Evolutionary conservation across 225 moss, liverwort and hornwort genomes (phyloP), one percentile per base, ranked within the genome.

Genomic region (Sphagnum tenellum): DNA sequence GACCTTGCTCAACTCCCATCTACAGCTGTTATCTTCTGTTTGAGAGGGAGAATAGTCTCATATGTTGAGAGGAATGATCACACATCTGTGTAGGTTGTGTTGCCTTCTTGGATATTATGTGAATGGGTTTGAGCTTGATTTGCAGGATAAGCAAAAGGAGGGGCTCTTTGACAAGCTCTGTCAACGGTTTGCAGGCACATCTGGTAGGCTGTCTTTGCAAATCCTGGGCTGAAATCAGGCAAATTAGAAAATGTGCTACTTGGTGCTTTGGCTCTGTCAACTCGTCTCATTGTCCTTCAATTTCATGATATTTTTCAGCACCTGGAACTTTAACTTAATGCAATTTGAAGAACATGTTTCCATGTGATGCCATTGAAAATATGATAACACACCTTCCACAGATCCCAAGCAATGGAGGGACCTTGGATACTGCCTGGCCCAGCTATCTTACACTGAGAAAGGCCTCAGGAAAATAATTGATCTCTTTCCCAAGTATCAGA

Each of bases 141-240:
- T 29, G 29, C 96, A 96, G 96, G 86, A 79, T 75, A 98, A 89
- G 81, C 98, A 98, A 71, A 82, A 89, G 75, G 98, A 93, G 74
- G 93, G 89, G 53, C 84, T 98, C 12, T 74, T 98, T 71, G 98
- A 98, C 70, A 98, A 93, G 66, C 82, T 98, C 48, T 93, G 93
- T 80, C 81, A 82, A 68, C 93, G 98, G 60, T 98, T 98, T 64
- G 61, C 77, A 49, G 98, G 93, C 60, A 86, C 86, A 61, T 75
- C 87, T 67, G 89, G 96, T 92, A 81, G 3, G 84, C 64, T 55
- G 62, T 10, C 29, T 46, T 46, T 57, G 45, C 5, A 54, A 46
- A 2, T 50, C 13, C 47, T 44, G 47, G 5, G 4, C 5, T 57
- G 57, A 6, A 3, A 12, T 5, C 45, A 63, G 47, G 47, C 2